Conservation (phyloP, 495 filamentous ascomycete species). For the Lindgomyces ingoldianus region DNA sequence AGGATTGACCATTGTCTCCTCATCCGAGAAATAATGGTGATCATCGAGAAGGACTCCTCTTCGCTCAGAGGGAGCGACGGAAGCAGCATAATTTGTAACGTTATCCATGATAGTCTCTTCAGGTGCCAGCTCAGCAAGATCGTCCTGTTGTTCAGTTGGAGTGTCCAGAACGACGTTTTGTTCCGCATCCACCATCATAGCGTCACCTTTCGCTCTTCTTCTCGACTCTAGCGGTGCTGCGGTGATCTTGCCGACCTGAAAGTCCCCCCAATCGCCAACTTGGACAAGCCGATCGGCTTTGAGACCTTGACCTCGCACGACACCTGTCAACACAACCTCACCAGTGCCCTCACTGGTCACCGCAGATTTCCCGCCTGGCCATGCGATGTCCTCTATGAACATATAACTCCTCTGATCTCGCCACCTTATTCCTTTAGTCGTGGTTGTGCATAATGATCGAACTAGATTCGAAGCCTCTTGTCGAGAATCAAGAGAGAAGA, state of each 20-base stretch:
- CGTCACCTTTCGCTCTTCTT: constrained; percentile 62
- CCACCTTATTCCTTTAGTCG: constrained; percentile 90
- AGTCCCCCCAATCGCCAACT: constrained; percentile 91
- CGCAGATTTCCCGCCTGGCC: constrained; percentile 56
- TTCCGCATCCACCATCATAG: constrained; percentile 67
- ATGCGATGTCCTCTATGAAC: constrained; percentile 78
- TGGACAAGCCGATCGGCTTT: constrained; percentile 89
- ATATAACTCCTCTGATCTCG: constrained; percentile 94
- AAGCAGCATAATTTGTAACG: constrained; percentile 57
- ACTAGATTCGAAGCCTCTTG: constrained; percentile 89
- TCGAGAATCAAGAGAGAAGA: constrained; percentile 78
- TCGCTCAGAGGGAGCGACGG: constrained; percentile 58
- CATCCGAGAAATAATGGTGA: constrained; percentile 97
- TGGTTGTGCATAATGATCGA: constrained; percentile 83
- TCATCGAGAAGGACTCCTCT: constrained; percentile 91
- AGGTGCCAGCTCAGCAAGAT: constrained; percentile 78
- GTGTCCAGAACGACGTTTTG: constrained; percentile 59
- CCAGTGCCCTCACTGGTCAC: constrained; percentile 45
- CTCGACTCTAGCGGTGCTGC: constrained; percentile 60
- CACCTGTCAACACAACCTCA: constrained; percentile 75
- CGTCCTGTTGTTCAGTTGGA: constrained; percentile 77
- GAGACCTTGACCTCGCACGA: constrained; percentile 80
- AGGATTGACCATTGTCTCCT: constrained; percentile 63
- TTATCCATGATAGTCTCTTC: constrained; percentile 78
- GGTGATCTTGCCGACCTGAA: constrained; percentile 86